Evolutionary conservation across 345 rosid species (phyloP).

Genomic region (Murraya koenigii): DNA sequence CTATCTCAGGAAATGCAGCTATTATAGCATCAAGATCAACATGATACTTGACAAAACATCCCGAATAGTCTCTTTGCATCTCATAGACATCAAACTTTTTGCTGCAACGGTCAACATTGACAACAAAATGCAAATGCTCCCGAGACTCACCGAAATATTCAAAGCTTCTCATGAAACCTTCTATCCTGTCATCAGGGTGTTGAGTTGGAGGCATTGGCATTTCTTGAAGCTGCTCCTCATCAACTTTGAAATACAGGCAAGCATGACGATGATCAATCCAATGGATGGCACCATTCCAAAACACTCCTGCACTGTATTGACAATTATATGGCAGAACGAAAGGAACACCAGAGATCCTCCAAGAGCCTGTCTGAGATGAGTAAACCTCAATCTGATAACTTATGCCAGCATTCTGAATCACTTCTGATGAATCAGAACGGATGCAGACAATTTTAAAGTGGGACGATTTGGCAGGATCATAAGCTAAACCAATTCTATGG

Average conservation of each 20-base stretch:
- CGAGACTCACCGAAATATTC: slow-evolving; percentile 25
- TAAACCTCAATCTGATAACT: slow-evolving; percentile 30
- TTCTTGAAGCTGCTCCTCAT: slow-evolving; percentile 24
- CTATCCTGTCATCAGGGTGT: too few species aligned
- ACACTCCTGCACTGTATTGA: not conserved
- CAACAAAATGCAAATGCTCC: slow-evolving; percentile 26
- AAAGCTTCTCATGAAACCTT: not conserved
- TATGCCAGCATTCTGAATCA: too few species aligned
- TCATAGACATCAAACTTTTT: slow-evolving; percentile 26
- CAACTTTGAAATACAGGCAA: slow-evolving; percentile 26
- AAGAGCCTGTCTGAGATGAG: slow-evolving; percentile 32
- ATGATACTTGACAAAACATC: slow-evolving; percentile 33
- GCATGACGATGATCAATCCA: slow-evolving; percentile 26
- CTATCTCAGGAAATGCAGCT: slow-evolving; percentile 33
- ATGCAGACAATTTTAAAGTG: slow-evolving; percentile 14
- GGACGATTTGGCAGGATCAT: too few species aligned
- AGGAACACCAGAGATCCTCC: slow-evolving; percentile 29
- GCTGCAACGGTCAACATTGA: slow-evolving; percentile 15
- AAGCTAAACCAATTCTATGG: too few species aligned
- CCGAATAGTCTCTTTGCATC: slow-evolving; percentile 28
- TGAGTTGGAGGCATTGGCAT: slow-evolving; percentile 21
- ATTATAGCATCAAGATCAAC: slow-evolving; percentile 33
- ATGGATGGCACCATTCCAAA: slow-evolving; percentile 31
- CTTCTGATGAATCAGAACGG: not conserved
- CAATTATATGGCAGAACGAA: not conserved